Base-by-base conservation (phyloP, 495 filamentous ascomycete species). In the Trichoderma orchidacearum region DNA sequence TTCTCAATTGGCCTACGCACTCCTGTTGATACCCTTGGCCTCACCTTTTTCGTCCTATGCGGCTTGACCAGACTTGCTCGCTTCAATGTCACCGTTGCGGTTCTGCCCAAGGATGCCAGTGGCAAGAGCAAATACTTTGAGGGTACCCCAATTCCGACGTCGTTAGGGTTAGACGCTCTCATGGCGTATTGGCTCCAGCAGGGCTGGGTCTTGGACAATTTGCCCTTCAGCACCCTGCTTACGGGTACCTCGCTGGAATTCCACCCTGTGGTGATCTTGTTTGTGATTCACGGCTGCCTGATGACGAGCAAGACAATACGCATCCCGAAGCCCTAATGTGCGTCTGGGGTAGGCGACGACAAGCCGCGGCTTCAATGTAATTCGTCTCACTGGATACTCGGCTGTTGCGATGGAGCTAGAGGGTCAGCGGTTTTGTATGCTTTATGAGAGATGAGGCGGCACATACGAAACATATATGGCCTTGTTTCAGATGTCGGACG, bases 71-170 rank as follows among this genome's bases (percentile, higher is more conserved):
- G 93, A 23, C 80, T 98, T 23, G 93, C 93, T 30, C 85, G 93
- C 59, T 98, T 98, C 80, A 98, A 98, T 69, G 93, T 98, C 41
- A 97, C 94, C 1, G 91, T 89, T 9, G 76, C 82, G 35, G 80
- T 80, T 56, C 77, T 98, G 13, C 93, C 93, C 50, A 96, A 96
- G 73, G 94, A 98, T 63, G 83, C 82, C 38, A 83, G 75, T 7
- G 93, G 93, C 50, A 98, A 98, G 73, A 87, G 85, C 25, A 80
- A 84, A 64, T 97, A 95, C 68, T 98, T 98, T 61, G 91, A 97
- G 71, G 93, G 93, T 64, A 94, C 92, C 2, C 93, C 93, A 17
- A 97, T 97, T 66, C 93, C 93, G 3, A 97, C 87, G 4, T 87
- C 85, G 13, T 71, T 97, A 15, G 82, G 76, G 1, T 84, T 96